A percentile compares a stretch with the other conserved stretches of the same genome.
Evolutionary conservation across 2,329 filamentous ascomycete species (phyloP).

Genomic region (Paraconiothyrium brasiliense): DNA sequence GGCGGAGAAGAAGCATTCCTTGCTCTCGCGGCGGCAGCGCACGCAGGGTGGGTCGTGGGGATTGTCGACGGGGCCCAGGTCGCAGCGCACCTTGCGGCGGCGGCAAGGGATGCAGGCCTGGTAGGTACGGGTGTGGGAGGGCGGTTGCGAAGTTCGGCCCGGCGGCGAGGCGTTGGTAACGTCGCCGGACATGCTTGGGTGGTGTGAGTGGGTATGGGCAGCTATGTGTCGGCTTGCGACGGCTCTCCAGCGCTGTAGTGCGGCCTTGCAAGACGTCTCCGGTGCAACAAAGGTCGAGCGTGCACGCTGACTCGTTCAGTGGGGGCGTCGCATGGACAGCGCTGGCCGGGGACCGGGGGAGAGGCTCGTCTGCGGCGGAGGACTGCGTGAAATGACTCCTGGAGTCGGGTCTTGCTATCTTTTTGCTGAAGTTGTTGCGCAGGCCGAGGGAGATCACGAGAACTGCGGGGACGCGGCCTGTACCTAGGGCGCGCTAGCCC

Average conservation of each 20-base stretch:
- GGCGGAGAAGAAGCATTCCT: slow-evolving; percentile 96
- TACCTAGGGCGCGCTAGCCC: slow-evolving; percentile 1
- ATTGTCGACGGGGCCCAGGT: slow-evolving; percentile 80
- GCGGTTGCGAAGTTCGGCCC: slow-evolving; percentile 21
- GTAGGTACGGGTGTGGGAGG: slow-evolving; percentile 50
- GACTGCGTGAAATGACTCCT: neutral
- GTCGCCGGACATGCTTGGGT: slow-evolving; percentile 26
- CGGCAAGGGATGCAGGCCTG: slow-evolving; percentile 64
- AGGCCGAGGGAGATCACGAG: slow-evolving; percentile 12
- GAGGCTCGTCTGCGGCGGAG: neutral
- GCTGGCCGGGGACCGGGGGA: neutral
- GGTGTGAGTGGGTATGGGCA: slow-evolving; percentile 8
- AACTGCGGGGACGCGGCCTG: slow-evolving; percentile 12
- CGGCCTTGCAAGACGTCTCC: slow-evolving; percentile 13
- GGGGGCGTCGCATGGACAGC: slow-evolving; percentile 1
- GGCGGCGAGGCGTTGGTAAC: slow-evolving; percentile 38
- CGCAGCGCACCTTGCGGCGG: slow-evolving; percentile 66
- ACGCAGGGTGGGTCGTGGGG: slow-evolving; percentile 94
- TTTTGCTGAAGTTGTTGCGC: slow-evolving; percentile 12
- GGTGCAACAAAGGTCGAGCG: slow-evolving; percentile 7
- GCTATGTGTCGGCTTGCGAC: slow-evolving; percentile 32
- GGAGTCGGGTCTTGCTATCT: neutral
- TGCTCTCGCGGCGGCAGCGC: slow-evolving; percentile 91
- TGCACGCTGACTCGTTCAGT: slow-evolving; percentile 8
- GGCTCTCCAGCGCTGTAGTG: slow-evolving; percentile 23